Conservation (phyloP, 148 eudicot genomes). For the Vaccinium vitisidaea region DNA sequence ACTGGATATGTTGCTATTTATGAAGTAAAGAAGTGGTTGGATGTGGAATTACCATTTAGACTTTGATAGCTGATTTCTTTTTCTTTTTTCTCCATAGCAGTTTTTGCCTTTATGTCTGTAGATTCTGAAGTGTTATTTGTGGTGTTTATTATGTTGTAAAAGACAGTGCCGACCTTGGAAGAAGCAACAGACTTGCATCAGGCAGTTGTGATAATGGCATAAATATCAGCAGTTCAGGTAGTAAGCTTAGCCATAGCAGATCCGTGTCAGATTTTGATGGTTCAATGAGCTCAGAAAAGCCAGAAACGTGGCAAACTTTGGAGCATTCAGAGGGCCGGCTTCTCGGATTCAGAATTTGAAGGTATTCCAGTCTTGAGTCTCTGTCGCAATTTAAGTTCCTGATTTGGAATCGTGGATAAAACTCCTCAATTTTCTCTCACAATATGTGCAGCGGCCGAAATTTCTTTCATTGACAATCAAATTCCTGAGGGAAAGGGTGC, state of each 20-base stretch:
- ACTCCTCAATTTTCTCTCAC: not conserved
- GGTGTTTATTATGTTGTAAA: conserved; percentile 25
- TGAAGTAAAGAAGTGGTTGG: not conserved
- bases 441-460: conserved; percentile 60
- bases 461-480: conserved; percentile 28
- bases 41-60: not conserved
- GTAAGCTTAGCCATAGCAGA: conserved; percentile 22
- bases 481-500: conserved; percentile 22
- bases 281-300: conserved; percentile 30
- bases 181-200: conserved; percentile 22
- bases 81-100: not conserved
- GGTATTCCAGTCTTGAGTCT: conserved; percentile 28
- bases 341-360: conserved; percentile 53
- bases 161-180: conserved; percentile 50
- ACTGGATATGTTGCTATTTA: not conserved
- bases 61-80: not conserved
- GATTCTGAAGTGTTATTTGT: conserved; percentile 23
- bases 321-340: conserved; percentile 61
- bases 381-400: not conserved
- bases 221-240: conserved; percentile 22
- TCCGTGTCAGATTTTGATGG: conserved; percentile 25
- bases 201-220: conserved; percentile 20
- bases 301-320: conserved; percentile 59
- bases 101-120: not conserved
- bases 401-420: not conserved